Conservation (phyloP, 2,329 filamentous ascomycete genomes). For the Echinosphaeria canescens region DNA sequence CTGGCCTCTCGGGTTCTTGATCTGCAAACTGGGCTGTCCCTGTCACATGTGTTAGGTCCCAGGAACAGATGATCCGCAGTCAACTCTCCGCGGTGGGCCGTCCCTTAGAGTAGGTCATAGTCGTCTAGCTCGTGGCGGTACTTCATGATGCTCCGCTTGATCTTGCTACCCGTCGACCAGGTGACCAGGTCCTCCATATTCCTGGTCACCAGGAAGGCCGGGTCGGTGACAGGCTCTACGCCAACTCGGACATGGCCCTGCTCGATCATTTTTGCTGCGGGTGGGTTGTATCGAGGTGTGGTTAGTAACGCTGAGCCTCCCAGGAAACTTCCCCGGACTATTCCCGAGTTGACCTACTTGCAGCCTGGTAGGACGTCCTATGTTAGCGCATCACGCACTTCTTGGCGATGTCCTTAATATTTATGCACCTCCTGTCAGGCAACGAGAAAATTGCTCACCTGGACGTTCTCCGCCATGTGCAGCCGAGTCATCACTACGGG, state of each 20-base stretch:
- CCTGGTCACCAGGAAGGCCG: conserved; percentile 72
- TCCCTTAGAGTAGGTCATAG: conserved; percentile 81
- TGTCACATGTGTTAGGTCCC: no score
- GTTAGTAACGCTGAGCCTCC: no score
- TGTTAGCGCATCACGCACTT: no score
- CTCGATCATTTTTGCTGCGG: conserved; percentile 73
- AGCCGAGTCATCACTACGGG: conserved; percentile 65
- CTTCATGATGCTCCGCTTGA: conserved; percentile 88
- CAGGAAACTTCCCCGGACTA: no score
- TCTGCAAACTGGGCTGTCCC: no score
- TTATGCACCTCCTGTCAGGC: no score
- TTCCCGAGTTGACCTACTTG: no score
- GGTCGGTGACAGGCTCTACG: conserved; percentile 74
- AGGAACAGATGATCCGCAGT: conserved; percentile 1
- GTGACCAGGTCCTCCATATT: conserved; percentile 93
- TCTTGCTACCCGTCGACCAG: conserved; percentile 91
- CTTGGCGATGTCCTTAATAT: no score
- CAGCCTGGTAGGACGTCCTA: no score
- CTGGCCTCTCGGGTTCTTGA: no score
- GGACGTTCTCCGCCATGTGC: conserved; percentile 80
- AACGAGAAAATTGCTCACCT: no score
- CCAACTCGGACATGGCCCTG: conserved; percentile 87
- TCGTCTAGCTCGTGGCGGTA: conserved; percentile 92
- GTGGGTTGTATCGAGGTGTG: no score
- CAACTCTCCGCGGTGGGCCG: conserved; percentile 8